Percentiles rank a stretch among this genome's conserved stretches.
Evolutionary conservation across 192 early-diverging fungal genomes (phyloP).

Genomic region (Powellomyces hirtus): DNA sequence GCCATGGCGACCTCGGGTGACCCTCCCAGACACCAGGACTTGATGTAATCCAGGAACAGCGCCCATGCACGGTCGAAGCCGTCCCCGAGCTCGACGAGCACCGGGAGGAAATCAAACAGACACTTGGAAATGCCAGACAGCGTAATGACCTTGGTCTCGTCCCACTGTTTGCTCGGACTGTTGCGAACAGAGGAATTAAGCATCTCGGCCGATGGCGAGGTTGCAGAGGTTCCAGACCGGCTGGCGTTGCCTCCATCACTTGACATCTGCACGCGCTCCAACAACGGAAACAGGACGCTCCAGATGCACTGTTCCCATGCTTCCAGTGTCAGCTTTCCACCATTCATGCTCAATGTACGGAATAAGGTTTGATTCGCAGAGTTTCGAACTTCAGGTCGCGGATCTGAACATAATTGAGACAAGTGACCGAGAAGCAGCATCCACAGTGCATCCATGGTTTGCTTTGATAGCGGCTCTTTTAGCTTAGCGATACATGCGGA

Average conservation of each 20-base stretch:
- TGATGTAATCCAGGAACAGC: constrained; percentile 70
- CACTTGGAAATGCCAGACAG: constrained; percentile 67
- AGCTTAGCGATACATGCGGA: constrained; percentile 24
- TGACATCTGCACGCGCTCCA: constrained; percentile 66
- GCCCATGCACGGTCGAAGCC: constrained; percentile 68
- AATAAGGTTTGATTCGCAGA: constrained; percentile 94
- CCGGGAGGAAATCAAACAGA: constrained; percentile 63
- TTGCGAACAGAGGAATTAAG: constrained; percentile 41
- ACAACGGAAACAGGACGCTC: constrained; percentile 80
- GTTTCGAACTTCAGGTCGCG: constrained; percentile 86
- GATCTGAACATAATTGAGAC: constrained; percentile 78
- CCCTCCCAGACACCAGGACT: constrained; percentile 61
- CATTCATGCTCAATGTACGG: constrained; percentile 90
- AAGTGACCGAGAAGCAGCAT: constrained; percentile 83
- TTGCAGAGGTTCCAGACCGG: background rate
- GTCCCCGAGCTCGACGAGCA: constrained; percentile 57
- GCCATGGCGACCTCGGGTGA: constrained; percentile 78
- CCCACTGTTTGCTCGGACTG: constrained; percentile 79
- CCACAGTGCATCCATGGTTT: constrained; percentile 73
- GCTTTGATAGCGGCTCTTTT: constrained; percentile 26
- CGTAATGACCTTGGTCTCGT: constrained; percentile 81
- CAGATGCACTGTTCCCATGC: constrained; percentile 85
- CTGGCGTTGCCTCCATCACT: constrained; percentile 30
- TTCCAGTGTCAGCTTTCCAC: constrained; percentile 60
- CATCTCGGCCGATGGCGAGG: constrained; percentile 1